Evolutionary conservation across 495 filamentous ascomycete genomes (phyloP), one percentile per base, ranked within the genome.

Genomic region (Saxophila tyrrhenica): DNA sequence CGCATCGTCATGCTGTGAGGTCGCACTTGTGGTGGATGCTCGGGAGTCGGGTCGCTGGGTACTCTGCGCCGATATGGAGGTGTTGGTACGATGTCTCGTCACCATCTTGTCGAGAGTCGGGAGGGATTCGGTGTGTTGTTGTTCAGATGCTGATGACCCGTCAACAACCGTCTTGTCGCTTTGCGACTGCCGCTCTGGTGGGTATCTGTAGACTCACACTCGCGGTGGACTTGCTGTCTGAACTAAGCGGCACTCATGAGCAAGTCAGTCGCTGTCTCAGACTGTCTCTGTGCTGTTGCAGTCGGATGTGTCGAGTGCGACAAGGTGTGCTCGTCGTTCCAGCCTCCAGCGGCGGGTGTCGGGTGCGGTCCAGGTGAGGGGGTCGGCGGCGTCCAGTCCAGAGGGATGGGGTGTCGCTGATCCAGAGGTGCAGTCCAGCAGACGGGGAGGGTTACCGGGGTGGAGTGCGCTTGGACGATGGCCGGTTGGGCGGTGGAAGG

Each of bases 21-120:
- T 57, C 21, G 58, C 58, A 50, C 87, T 91, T n/a, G 86, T 81
- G 3, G 88, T 92, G 43, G 89, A 95, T 39, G 84, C 88, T 70
- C 87, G 75, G 25, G 89, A 95, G 29, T 80, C 73, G 50, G 85
- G 78, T 43, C 86, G 78, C 63, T 80, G 84, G 62, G 75, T 76
- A 54, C 79, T 77, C 10, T 39, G 56, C n/a, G 56, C 56, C 8
- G 56, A 54, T 23, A 46, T 38, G 29, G 76, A 72, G 19, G 78
- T 81, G 64, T 75, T 78, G 2, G 81, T 83, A 17, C 81, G 76
- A 46, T 58, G 51, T 25, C 21, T 23, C 3, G 45, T n/a, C 23
- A 20, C 20, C 21, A 48, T 48, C 5, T 48, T 48, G 45, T 15
- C 23, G 11, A 22, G 17, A 29, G 44, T 29, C 8, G 11, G 29